These are phyloP conservation scores for Letharia columbiana DNA, from an alignment of 495 filamentous ascomycete genomes.

Conservation along the genomic window DNA sequence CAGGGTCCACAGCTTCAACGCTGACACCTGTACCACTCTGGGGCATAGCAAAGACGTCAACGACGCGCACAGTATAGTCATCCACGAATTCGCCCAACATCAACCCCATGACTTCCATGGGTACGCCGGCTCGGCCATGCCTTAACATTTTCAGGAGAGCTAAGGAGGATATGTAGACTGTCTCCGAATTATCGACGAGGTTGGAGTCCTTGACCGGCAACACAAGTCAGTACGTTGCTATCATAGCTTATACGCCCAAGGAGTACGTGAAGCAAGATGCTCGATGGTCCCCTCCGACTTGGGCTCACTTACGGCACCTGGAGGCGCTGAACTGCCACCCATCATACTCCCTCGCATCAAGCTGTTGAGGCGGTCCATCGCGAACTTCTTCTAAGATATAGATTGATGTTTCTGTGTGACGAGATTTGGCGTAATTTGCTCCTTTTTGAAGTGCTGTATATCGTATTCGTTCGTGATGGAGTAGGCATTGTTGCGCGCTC, in stretches of 20 bases:
- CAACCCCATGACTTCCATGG: constrained; percentile 99
- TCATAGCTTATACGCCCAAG: not conserved
- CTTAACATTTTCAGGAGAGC: constrained; percentile 97
- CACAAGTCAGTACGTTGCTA: constrained; percentile 1
- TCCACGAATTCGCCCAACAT: constrained; percentile 99
- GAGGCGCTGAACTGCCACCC: constrained; percentile 58
- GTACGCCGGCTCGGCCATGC: constrained; percentile 93
- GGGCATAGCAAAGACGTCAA: constrained; percentile 99
- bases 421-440: not conserved
- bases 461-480: not conserved
- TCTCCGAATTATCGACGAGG: constrained; percentile 97
- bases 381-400: not conserved
- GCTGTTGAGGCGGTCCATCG: constrained; percentile 79
- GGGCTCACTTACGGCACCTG: constrained; percentile 61
- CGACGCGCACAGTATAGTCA: constrained; percentile 95
- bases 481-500: not conserved
- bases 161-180: constrained; percentile 96
- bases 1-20: constrained; percentile 95
- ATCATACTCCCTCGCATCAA: constrained; percentile 76
- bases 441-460: not conserved
- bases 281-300: not conserved
- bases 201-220: constrained; percentile 60
- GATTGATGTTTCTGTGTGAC: not conserved
- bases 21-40: constrained; percentile 97
- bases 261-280: not conserved